Conservation (phyloP, 345 rosid species). For the Sisymbrium altissimum region DNA sequence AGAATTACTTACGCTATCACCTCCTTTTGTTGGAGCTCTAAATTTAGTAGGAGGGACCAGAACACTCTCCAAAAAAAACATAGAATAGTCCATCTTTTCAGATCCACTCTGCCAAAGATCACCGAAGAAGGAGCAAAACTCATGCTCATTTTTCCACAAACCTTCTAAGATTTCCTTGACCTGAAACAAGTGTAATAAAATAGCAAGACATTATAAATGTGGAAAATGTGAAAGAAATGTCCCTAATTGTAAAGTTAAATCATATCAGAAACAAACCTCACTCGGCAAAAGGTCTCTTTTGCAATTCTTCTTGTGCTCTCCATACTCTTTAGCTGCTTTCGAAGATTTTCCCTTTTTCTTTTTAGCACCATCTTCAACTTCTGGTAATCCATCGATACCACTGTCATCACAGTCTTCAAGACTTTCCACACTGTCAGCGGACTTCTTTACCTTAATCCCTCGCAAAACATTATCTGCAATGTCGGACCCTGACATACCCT, state of each 20-base stretch:
- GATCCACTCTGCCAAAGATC: slow-evolving; percentile 65
- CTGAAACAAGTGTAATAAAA: slow-evolving; percentile 36
- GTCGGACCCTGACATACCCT: slow-evolving; percentile 38
- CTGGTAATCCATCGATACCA: slow-evolving; percentile 31
- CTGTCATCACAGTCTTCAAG: slow-evolving; percentile 29
- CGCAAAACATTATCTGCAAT: slow-evolving; percentile 52
- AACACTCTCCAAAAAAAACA: slow-evolving; percentile 79
- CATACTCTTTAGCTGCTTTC: slow-evolving; percentile 32
- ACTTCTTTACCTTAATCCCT: slow-evolving; percentile 37
- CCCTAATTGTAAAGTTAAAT: not conserved
- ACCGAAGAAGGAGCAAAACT: slow-evolving; percentile 69
- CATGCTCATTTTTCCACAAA: slow-evolving; percentile 83
- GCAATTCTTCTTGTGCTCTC: slow-evolving; percentile 33
- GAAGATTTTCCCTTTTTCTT: slow-evolving; percentile 25
- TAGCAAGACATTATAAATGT: slow-evolving; percentile 12
- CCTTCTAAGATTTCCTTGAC: slow-evolving; percentile 52
- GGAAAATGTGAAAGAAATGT: not conserved
- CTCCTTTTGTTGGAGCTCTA: slow-evolving; percentile 81
- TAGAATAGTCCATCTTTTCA: slow-evolving; percentile 45
- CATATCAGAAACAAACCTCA: slow-evolving; percentile 49
- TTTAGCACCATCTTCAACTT: slow-evolving; percentile 33
- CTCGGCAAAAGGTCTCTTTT: slow-evolving; percentile 63
- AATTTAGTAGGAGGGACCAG: slow-evolving; percentile 90
- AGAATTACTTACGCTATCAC: slow-evolving; percentile 71
- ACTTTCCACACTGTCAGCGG: slow-evolving; percentile 40